Evolutionary conservation across 257 asterid species (phyloP).

Genomic region (Solanum dulcamara): DNA sequence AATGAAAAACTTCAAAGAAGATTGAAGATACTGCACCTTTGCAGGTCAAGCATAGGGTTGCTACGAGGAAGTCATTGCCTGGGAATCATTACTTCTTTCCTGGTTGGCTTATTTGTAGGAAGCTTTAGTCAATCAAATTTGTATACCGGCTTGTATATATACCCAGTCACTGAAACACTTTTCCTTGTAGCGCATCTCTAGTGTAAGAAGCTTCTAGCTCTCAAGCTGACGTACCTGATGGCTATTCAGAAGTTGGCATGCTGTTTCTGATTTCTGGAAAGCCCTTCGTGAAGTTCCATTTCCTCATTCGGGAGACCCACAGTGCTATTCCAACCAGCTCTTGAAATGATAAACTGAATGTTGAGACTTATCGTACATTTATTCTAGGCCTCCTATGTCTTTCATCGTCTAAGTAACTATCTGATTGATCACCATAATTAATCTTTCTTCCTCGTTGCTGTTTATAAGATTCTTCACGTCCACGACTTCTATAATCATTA

Average conservation of each 20-base stretch:
- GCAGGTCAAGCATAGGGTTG: not conserved
- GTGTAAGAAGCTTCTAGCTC: not conserved
- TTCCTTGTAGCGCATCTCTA: not conserved
- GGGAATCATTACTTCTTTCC: not conserved
- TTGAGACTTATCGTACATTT: constrained; percentile 47
- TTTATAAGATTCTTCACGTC: constrained; percentile 30
- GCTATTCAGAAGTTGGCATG: not conserved
- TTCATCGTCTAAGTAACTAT: constrained; percentile 38
- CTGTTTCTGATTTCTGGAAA: not conserved
- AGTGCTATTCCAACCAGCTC: not conserved
- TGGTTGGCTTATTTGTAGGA: not conserved
- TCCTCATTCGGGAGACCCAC: not conserved
- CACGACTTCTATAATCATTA: constrained; percentile 11
- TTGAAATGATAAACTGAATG: not conserved
- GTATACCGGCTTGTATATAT: not conserved
- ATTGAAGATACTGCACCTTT: not conserved
- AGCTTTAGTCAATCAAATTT: not conserved
- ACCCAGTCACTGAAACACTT: not conserved
- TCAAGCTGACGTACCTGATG: not conserved
- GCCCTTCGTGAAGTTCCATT: not conserved
- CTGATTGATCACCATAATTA: constrained; percentile 19
- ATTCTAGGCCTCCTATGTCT: constrained; percentile 43
- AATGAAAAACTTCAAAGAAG: not conserved
- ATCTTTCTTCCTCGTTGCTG: constrained; percentile 36
- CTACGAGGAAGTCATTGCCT: not conserved